Base-by-base conservation (phyloP, 352 stramenopile species). In the Globisporangium polare region DNA sequence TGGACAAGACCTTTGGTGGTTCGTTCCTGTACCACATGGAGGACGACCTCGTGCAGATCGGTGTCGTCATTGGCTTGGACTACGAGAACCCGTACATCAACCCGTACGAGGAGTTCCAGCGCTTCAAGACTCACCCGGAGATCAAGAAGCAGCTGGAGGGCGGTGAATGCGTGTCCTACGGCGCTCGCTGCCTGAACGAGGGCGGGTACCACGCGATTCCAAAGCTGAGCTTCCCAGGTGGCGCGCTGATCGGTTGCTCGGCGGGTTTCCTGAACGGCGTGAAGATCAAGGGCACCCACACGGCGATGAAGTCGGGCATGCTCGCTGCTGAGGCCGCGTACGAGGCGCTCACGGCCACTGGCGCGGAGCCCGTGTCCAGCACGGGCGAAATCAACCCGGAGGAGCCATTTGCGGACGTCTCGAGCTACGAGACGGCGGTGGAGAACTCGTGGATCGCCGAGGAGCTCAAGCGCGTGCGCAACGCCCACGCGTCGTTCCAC, bases 41-140 rank as follows among this genome's bases (percentile, higher is more conserved):
- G 45, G 91, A 97, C n/a, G 93, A 98, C 51, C 79, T 98, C 7
- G 86, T 98, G 35, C 87, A 98, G 66, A 87, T 98, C 66, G 97
- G 97, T 33, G 71, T 99, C 22, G 97, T 99, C 29, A 88, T 99
- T 29, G 98, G 97, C 42, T 77, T 99, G 27, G 97, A 99, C 82
- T 99, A 99, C 74, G 86, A 97, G 62, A 99, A 99, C 81, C 97
- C 97, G 17, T 99, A 99, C 78, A 78, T 99, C 24, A 99, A 98
- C 77, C 97, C 96, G 55, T 88, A 99, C 72, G 82, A 99, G 66
- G 97, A 99, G 78, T 99, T 99, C 85, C 97, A 99, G 88, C 84
- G 94, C 53, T 99, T 97, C 83, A 99, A 99, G 86, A 98, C 96
- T 7, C 97, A 99, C 74, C 96, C 97, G 8, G 86, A 83, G 35